These are phyloP conservation scores for Leishmania aethiopica DNA, from an alignment of 208 protist species.

Conservation along the genomic window DNA sequence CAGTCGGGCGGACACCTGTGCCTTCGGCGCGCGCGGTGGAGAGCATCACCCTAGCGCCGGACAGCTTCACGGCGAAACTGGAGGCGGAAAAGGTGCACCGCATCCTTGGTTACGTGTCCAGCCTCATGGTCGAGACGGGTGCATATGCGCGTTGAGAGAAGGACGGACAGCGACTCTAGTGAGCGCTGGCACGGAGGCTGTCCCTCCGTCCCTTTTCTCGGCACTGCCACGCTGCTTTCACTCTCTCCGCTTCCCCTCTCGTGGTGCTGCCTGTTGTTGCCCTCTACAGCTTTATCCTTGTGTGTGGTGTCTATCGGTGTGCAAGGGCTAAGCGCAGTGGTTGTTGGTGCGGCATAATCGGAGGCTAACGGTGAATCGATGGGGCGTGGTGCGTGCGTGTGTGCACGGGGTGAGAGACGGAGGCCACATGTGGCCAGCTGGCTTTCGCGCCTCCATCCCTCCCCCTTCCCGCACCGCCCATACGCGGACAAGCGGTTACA, in stretches of 20 bases:
- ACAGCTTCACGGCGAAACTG: slow-evolving; percentile 31
- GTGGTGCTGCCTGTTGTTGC: background rate
- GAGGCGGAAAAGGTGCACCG: slow-evolving; percentile 31
- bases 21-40: slow-evolving; percentile 8
- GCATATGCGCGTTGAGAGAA: slow-evolving; percentile 5
- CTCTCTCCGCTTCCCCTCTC: background rate
- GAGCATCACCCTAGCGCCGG: slow-evolving; percentile 12
- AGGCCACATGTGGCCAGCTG: background rate
- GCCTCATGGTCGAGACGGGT: slow-evolving; percentile 20
- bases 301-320: background rate
- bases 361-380: background rate
- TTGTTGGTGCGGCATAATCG: background rate
- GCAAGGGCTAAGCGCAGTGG: background rate
- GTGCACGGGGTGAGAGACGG: background rate
- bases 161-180: background rate
- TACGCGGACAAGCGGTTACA: background rate
- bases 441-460: background rate
- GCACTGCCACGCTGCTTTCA: background rate
- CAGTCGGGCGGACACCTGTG: slow-evolving; percentile 2
- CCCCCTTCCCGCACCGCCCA: background rate
- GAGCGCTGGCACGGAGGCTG: background rate
- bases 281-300: background rate
- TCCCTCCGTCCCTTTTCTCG: background rate
- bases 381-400: background rate
- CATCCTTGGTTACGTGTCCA: slow-evolving; percentile 21